These are phyloP conservation scores for Avena eriantha DNA, from an alignment of 176 grass and related monocot species.

Conservation along the genomic window DNA sequence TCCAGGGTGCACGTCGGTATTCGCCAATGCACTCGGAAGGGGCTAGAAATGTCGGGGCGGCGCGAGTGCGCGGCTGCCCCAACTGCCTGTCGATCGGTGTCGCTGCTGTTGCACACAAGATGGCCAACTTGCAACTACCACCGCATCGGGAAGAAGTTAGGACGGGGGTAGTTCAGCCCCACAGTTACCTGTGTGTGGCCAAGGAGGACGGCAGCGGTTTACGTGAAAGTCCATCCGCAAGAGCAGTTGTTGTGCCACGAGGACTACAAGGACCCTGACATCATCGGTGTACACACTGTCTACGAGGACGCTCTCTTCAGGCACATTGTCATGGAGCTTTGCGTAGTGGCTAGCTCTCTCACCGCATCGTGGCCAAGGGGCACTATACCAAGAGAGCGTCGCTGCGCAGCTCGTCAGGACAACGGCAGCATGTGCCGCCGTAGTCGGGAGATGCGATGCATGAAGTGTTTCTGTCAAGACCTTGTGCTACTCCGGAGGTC, in stretches of 20 bases:
- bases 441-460: background rate
- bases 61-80: conserved; percentile 30
- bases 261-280: conserved; percentile 77
- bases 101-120: conserved; percentile 80
- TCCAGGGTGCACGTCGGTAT: background rate
- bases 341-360: conserved; percentile 87
- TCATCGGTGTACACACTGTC: conserved; percentile 72
- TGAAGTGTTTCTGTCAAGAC: too few relatives aligned
- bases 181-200: conserved; percentile 75
- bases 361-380: conserved; percentile 87
- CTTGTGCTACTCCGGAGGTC: too few relatives aligned
- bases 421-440: too few relatives aligned
- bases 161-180: conserved; percentile 80
- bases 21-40: conserved; percentile 43
- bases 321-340: conserved; percentile 95
- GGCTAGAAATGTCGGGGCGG: too few relatives aligned
- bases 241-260: conserved; percentile 83
- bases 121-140: conserved; percentile 82
- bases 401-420: too few relatives aligned
- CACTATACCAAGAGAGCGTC: conserved; percentile 74
- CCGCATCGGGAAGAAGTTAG: conserved; percentile 25
- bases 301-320: conserved; percentile 90
- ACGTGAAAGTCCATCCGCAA: conserved; percentile 95
- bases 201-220: conserved; percentile 58
- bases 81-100: conserved; percentile 46